Conservation (phyloP, 73 alveolate species). For the Paramecium sonneborni region DNA sequence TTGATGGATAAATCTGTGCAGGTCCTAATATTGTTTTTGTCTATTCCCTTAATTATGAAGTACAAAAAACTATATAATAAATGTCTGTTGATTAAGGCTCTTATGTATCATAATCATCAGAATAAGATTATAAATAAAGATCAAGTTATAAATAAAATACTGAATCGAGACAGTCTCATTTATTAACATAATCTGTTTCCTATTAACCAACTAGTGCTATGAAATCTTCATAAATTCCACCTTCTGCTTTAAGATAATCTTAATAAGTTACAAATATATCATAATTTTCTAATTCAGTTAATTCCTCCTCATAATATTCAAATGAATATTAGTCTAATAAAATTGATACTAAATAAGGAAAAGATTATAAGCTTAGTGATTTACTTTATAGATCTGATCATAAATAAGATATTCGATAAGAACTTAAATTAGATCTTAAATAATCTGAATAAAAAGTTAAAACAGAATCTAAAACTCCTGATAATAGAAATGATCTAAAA, state of each 20-base stretch:
- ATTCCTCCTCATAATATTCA: neutral
- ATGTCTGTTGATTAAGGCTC: conserved; percentile 11
- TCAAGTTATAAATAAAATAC: neutral
- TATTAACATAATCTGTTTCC: neutral
- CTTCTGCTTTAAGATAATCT: conserved; percentile 15
- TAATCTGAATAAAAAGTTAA: neutral
- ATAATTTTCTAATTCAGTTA: neutral
- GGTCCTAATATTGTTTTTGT: conserved; percentile 29
- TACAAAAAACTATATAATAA: neutral
- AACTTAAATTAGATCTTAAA: neutral
- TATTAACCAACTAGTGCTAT: neutral
- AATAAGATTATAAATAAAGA: neutral
- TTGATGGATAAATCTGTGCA: neutral
- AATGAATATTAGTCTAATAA: neutral
- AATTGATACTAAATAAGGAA: neutral
- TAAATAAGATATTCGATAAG: neutral
- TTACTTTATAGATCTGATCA: neutral
- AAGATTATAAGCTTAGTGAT: neutral
- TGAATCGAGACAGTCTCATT: neutral
- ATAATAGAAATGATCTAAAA: neutral
- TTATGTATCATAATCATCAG: neutral
- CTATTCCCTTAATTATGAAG: neutral
- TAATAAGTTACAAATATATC: neutral
- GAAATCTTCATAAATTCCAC: neutral
- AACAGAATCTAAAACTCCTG: conserved; percentile 14